Conservation (phyloP, 805 yeast species). For the Hanseniaspora thailandica region DNA sequence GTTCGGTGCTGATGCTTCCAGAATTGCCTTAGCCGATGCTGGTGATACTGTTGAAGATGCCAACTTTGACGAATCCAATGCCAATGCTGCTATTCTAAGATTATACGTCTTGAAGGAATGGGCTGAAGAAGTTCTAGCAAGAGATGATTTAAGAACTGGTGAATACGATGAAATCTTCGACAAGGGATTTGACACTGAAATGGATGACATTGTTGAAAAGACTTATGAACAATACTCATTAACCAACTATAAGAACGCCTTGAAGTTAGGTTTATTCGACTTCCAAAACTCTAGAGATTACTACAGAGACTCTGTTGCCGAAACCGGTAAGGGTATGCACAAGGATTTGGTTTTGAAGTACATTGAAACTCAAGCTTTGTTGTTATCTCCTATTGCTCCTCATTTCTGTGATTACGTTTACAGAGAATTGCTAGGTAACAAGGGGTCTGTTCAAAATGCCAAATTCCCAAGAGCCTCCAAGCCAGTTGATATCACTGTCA, state of each 20-base stretch:
- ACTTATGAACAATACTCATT: constrained; percentile 57
- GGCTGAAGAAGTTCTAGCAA: constrained; percentile 61
- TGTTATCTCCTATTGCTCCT: constrained; percentile 88
- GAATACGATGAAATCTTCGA: constrained; percentile 59
- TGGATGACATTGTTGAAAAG: constrained; percentile 68
- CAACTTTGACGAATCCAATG: constrained; percentile 89
- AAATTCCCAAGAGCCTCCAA: constrained; percentile 66
- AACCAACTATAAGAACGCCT: constrained; percentile 77
- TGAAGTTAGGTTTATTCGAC: constrained; percentile 85
- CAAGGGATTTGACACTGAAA: constrained; percentile 81
- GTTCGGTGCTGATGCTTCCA: constrained; percentile 94
- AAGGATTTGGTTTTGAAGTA: constrained; percentile 67
- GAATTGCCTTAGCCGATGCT: constrained; percentile 96
- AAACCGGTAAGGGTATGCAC: constrained; percentile 48
- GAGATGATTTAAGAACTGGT: constrained; percentile 43
- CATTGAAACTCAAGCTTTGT: constrained; percentile 73
- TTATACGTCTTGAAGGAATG: constrained; percentile 86
- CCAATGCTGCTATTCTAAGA: constrained; percentile 94
- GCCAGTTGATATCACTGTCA: constrained; percentile 48
- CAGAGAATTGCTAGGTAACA: constrained; percentile 64
- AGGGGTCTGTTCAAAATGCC: constrained; percentile 58
- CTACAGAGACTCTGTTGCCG: constrained; percentile 65
- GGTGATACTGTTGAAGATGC: constrained; percentile 98
- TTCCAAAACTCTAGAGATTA: constrained; percentile 91
- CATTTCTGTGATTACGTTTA: constrained; percentile 87